Conservation (phyloP, 768 basidiomycete species). For the Rossbeevera mucosa region DNA sequence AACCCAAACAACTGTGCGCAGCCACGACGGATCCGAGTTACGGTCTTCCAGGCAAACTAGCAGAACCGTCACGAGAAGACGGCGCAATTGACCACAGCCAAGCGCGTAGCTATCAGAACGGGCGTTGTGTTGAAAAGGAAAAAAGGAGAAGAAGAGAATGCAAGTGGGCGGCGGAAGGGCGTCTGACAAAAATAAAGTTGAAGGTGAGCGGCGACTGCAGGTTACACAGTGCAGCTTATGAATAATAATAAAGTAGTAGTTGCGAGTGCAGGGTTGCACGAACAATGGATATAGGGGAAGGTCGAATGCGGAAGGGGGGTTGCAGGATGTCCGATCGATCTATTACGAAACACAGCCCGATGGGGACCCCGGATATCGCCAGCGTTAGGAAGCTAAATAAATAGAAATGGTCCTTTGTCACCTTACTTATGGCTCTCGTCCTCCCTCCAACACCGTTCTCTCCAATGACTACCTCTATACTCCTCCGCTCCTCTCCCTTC, state of each 20-base stretch:
- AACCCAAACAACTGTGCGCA: background rate
- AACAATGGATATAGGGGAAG: background rate
- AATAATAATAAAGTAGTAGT: background rate
- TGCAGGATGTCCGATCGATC: conserved; percentile 23
- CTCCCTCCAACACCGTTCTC: background rate
- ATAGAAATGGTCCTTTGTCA: conserved; percentile 8
- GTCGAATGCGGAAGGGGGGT: background rate
- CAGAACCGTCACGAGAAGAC: background rate
- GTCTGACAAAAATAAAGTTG: background rate
- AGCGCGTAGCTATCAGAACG: background rate
- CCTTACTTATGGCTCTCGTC: conserved; percentile 5
- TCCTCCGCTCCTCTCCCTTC: conserved; percentile 15
- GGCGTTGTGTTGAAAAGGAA: background rate
- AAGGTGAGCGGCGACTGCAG: background rate
- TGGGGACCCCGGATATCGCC: conserved; percentile 20
- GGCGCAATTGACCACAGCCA: background rate
- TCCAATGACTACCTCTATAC: conserved; percentile 20
- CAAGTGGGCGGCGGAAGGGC: background rate
- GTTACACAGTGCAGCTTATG: background rate
- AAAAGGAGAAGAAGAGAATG: background rate
- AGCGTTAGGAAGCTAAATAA: background rate
- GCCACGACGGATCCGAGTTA: background rate
- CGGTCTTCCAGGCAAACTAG: too few species aligned
- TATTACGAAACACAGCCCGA: conserved; percentile 14
- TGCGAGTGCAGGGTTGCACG: background rate